Evolutionary conservation across 805 yeast species (phyloP), one percentile per base, ranked within the genome.

Genomic region (Cyberlindnera subsufficiens): DNA sequence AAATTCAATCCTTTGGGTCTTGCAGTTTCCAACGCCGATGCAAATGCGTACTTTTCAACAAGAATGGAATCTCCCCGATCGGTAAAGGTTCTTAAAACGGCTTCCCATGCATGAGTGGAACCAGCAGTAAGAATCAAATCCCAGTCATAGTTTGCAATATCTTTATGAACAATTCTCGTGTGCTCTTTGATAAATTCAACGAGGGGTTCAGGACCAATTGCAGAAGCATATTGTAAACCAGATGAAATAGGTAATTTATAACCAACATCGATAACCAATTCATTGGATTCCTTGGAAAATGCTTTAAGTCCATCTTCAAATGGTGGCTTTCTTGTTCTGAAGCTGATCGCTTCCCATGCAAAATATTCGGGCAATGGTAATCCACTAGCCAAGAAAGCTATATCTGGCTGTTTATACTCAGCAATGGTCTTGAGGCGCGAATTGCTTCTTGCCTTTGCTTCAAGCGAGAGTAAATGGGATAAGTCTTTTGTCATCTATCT

Each of bases 381-480:
- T 1, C 97, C 97, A 53, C 96, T 96, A 42, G 96, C 96, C 42
- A 90, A 73, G 58, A 86, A 88, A 39, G 86, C 78, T 60, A 90
- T 72, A 34, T 81, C 77, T 25, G 91, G 95, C 44, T 74, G 69
- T 32, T 68, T 66, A 59, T 70, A 81, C 65, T 82, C 79, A 57
- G 77, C 78, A 69, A 89, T 84, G 13, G 91, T 89, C 65, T 90
- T 90, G 62, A 90, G 73, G 14, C 84, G 81, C 8, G 96, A 86
- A 33, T 81, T 77, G 40, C 71, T 66, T 66, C 97, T 82, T 11
- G 82, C 68, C 47, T 73, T 73, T 27, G 96, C 78, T 66, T 90
- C 96, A 19, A 19, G 22, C 4, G 22, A 19, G 22, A 19, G 22
- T 6, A 19, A 19, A 19, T 19, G 22, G 22, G 22, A 19, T 19